These are phyloP conservation scores for Coemansia sp. DNA, from an alignment of 192 early-diverging fungal species.

Conservation along the genomic window DNA sequence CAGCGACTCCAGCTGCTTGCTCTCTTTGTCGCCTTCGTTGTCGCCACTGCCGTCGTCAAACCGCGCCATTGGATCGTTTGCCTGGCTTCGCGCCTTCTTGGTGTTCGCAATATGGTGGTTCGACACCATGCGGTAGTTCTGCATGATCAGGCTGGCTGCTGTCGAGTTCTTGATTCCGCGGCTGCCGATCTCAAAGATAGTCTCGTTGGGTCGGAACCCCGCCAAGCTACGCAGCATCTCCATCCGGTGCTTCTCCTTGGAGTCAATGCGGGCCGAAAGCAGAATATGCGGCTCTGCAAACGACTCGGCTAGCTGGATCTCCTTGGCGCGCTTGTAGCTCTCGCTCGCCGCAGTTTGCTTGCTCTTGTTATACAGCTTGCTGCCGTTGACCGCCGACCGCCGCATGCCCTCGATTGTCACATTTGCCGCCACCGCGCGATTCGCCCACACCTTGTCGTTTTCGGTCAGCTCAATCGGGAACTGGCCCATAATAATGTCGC, in stretches of 20 bases:
- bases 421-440: conserved; percentile 56
- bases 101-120: conserved; percentile 22
- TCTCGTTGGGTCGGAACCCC: conserved; percentile 82
- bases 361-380: conserved; percentile 82
- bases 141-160: conserved; percentile 65
- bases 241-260: conserved; percentile 59
- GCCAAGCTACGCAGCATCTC: conserved; percentile 71
- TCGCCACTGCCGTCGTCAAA: conserved; percentile 26
- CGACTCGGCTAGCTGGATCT: conserved; percentile 57
- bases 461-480: conserved; percentile 67
- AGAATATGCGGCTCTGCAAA: conserved; percentile 75
- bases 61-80: conserved; percentile 40
- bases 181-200: conserved; percentile 91
- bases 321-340: conserved; percentile 84
- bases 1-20: conserved; percentile 6
- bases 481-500: conserved; percentile 74
- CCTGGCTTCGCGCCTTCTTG: conserved; percentile 27
- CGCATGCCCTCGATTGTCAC: conserved; percentile 62
- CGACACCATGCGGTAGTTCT: conserved; percentile 53
- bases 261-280: conserved; percentile 55
- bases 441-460: conserved; percentile 72
- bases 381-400: conserved; percentile 73
- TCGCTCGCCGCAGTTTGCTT: conserved; percentile 76
- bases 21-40: conserved; percentile 16
- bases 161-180: conserved; percentile 75